These are phyloP conservation scores for Salvia sclarea DNA, from an alignment of 305 asterid genomes.

Conservation along the genomic window DNA sequence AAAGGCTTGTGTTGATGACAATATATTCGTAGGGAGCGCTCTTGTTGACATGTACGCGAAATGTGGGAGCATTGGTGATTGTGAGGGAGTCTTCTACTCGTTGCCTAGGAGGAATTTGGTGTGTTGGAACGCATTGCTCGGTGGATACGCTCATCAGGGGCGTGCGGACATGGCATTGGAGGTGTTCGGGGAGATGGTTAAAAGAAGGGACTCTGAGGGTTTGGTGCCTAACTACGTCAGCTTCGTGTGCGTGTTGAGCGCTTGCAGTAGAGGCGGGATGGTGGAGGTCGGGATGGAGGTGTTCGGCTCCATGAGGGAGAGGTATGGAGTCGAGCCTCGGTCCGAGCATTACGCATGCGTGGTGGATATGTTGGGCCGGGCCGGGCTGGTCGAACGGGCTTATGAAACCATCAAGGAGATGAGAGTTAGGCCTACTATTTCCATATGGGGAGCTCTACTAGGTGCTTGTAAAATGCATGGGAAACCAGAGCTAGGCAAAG, in stretches of 20 bases:
- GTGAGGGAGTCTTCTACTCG: conserved; percentile 55
- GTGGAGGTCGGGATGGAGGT: conserved; percentile 64
- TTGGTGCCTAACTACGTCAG: conserved; percentile 71
- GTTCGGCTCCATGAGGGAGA: conserved; percentile 59
- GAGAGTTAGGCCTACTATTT: conserved; percentile 67
- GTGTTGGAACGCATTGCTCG: conserved; percentile 80
- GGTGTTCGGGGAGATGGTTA: conserved; percentile 58
- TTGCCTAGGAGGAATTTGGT: conserved; percentile 65
- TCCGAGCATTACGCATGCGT: conserved; percentile 86
- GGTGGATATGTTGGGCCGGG: conserved; percentile 90
- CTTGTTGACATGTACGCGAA: conserved; percentile 91
- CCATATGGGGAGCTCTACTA: conserved; percentile 89
- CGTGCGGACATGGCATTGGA: conserved; percentile 62
- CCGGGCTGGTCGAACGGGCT: conserved; percentile 80
- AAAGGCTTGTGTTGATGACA: conserved; percentile 66
- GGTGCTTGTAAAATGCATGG: conserved; percentile 75
- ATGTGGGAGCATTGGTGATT: conserved; percentile 73
- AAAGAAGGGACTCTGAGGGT: conserved; percentile 19
- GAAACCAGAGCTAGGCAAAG: conserved; percentile 60
- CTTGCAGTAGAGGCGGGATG: conserved; percentile 87
- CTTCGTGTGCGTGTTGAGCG: conserved; percentile 70
- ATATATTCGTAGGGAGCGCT: conserved; percentile 80
- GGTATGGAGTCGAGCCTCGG: conserved; percentile 63
- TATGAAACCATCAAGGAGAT: conserved; percentile 54
- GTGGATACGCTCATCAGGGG: conserved; percentile 89